A percentile compares a stretch with the other conserved stretches of the same genome.
phyloP scores from a whole-genome alignment of 179 eudicot genomes.

The Heliamphora pulchella region DNA sequence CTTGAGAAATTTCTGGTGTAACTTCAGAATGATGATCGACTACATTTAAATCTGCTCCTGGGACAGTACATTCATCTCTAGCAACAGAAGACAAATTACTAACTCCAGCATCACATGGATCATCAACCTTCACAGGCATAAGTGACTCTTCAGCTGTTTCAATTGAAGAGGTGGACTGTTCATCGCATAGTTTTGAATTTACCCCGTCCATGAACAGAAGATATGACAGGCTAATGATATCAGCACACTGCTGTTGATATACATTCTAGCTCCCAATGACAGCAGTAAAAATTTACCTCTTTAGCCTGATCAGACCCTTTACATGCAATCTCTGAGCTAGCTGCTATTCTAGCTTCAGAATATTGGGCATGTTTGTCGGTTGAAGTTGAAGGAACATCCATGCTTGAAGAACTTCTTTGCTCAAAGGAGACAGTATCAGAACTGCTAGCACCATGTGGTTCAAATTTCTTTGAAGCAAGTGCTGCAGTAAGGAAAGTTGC shows the following conservation, averaged over 20 bases:
- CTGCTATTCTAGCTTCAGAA: conserved; percentile 11
- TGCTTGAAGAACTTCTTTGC: conserved; percentile 33
- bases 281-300: conserved; percentile 16
- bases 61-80: conserved; percentile 3
- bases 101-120: conserved; percentile 13
- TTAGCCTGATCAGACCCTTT: conserved; percentile 13
- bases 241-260: not conserved
- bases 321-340: conserved; percentile 17
- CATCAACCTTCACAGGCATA: conserved; percentile 16
- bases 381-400: conserved; percentile 19
- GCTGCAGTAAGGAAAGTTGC: conserved; percentile 51
- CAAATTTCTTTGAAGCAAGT: conserved; percentile 39
- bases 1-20: conserved; percentile 11
- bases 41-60: not conserved
- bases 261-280: not conserved
- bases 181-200: conserved; percentile 3
- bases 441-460: conserved; percentile 20
- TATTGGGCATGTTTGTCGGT: conserved; percentile 6
- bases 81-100: not conserved
- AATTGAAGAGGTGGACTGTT: conserved; percentile 13
- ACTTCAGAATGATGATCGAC: conserved; percentile 11
- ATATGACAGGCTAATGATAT: not conserved
- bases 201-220: conserved; percentile 19
- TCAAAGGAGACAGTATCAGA: conserved; percentile 25
- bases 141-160: conserved; percentile 19